Evolutionary conservation across 192 early-diverging fungal species (phyloP).

Genomic region (Gonapodya prolifera): DNA sequence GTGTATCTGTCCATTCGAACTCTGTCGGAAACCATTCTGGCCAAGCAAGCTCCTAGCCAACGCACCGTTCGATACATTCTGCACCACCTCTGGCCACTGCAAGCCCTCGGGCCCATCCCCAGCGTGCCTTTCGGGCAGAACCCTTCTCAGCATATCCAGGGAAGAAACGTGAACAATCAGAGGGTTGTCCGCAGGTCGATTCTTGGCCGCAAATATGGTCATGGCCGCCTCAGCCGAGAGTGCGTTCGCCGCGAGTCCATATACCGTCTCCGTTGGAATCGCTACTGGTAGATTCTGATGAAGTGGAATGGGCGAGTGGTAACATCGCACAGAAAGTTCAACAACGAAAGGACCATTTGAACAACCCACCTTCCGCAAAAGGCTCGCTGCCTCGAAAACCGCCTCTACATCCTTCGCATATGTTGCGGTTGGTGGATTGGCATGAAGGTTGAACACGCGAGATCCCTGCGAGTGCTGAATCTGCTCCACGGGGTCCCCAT

Average conservation of each 20-base stretch:
- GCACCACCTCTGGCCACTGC: neutral
- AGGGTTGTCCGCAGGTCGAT: constrained; percentile 86
- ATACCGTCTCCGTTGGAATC: constrained; percentile 97
- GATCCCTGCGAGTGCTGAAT: neutral
- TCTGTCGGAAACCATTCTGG: constrained; percentile 10
- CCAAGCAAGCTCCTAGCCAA: too few species aligned
- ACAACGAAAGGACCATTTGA: neutral
- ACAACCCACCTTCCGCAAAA: neutral
- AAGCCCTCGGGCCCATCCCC: neutral
- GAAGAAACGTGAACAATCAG: constrained; percentile 94
- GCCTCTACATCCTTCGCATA: neutral
- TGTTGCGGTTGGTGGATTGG: neutral
- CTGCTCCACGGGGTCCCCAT: neutral
- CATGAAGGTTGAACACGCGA: neutral
- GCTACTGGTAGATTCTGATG: constrained; percentile 39
- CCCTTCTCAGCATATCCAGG: constrained; percentile 65
- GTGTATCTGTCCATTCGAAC: too few species aligned
- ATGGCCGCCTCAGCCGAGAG: constrained; percentile 46
- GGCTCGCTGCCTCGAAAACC: neutral
- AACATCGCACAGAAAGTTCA: neutral
- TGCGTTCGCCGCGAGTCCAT: constrained; percentile 89
- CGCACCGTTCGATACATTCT: too few species aligned
- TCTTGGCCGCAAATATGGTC: constrained; percentile 75
- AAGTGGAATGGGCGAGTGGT: neutral
- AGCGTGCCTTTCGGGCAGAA: constrained; percentile 27